Evolutionary conservation across 1,139 yeast species (phyloP).

Genomic region (Groenewaldozyma auringiensis): DNA sequence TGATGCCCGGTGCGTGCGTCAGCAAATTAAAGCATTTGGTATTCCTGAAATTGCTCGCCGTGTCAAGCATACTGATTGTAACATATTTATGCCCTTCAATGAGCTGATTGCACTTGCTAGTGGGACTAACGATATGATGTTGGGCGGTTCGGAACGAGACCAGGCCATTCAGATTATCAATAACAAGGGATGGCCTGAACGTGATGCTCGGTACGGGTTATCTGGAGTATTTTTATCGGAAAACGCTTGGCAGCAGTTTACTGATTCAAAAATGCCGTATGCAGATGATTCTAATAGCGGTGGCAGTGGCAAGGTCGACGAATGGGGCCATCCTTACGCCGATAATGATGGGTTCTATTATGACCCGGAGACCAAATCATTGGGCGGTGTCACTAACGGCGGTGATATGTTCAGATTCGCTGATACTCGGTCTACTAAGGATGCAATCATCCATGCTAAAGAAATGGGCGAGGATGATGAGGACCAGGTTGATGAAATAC

Average conservation of each 20-base stretch:
- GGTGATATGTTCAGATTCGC: slow-evolving; percentile 35
- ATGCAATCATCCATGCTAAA: slow-evolving; percentile 27
- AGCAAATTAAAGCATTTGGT: slow-evolving; percentile 37
- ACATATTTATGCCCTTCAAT: slow-evolving; percentile 34
- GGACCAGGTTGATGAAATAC: slow-evolving; percentile 27
- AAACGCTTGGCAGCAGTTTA: slow-evolving; percentile 35
- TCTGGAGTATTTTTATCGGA: slow-evolving; percentile 38
- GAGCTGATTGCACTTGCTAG: slow-evolving; percentile 30
- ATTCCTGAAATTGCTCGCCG: slow-evolving; percentile 36
- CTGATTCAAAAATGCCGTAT: slow-evolving; percentile 34
- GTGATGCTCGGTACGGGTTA: slow-evolving; percentile 35
- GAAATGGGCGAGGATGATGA: slow-evolving; percentile 30
- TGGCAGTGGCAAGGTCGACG: slow-evolving; percentile 7
- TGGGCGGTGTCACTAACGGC: slow-evolving; percentile 28
- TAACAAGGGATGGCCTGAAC: slow-evolving; percentile 31
- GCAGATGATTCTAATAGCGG: slow-evolving; percentile 27
- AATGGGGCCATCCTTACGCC: slow-evolving; percentile 16
- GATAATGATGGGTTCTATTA: slow-evolving; percentile 27
- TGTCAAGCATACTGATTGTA: slow-evolving; percentile 33
- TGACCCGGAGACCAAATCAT: slow-evolving; percentile 30
- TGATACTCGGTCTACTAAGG: slow-evolving; percentile 26
- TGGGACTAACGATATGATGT: slow-evolving; percentile 15
- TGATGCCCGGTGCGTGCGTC: slow-evolving; percentile 38
- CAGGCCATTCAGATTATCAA: slow-evolving; percentile 27
- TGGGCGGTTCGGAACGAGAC: slow-evolving; percentile 28